Evolutionary conservation across 805 yeast species (phyloP), one percentile per base, ranked within the genome.

Genomic region (Zygosaccharomyces gambellarensis): DNA sequence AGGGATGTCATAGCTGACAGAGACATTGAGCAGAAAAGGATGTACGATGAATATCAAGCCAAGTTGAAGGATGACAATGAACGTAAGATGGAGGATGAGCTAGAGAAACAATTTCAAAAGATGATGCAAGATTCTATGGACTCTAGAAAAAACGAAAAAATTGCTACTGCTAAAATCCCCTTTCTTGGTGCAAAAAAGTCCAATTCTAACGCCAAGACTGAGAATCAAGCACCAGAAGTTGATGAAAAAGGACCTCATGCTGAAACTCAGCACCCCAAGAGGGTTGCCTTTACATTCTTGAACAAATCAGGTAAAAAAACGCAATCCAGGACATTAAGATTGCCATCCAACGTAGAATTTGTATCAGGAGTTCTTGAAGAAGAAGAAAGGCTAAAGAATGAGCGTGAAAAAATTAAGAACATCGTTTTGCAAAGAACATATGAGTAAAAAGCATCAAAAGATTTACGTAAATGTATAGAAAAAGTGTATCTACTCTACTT

Each of bases 41-140:
- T 67, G 43, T 65, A 64, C 43, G 71, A 71, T 45, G 74, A 71
- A 25, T 72, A 67, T 51, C 73, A 70, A 42, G 58, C 59, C 23
- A 72, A 66, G 46, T 49, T 71, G 23, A 61, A 58, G 45, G 68
- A 64, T 28, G 73, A 70, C 36, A 78, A 74, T 46, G 79, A 78
- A 48, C 63, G 60, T 29, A 72, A 72, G 51, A 73, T 79, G 25
- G 76, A 73, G 29, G 78, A 74, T 3, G 79, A 76, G 31, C 54
- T 85, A 43, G 88, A 83, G 34, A 73, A 67, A 45, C 85, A 83
- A 56, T 78, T 80, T 51, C 77, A 76, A 49, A 69, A 65, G 45
- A 64, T 84, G 59, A 70, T 82, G 51, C 58, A 68, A n/a, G 82
- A 79, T 19, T 73, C 85, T 8, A 67, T 79, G 50, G 76, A 71